Evolutionary conservation across 331 rosid species (phyloP).

Genomic region (Quercus lobata): DNA sequence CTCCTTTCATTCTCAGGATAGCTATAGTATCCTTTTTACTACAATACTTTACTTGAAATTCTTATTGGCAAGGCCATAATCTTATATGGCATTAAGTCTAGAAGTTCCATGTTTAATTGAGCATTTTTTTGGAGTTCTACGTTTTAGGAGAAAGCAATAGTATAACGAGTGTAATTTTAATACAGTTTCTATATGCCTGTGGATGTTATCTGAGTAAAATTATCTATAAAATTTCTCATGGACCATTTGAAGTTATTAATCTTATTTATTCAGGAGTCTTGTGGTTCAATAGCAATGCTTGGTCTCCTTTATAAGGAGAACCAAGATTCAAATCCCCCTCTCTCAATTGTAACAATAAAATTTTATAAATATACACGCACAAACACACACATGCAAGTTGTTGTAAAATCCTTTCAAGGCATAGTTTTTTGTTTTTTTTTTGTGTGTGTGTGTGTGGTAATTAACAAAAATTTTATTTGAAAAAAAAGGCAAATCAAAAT

Average conservation of each 20-base stretch:
- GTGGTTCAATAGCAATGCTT: too few species aligned
- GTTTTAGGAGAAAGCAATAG: neutral
- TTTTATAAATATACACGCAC: too few species aligned
- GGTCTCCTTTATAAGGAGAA: too few species aligned
- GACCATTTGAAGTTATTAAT: neutral
- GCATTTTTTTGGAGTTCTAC: neutral
- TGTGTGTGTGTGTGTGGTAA: too few species aligned
- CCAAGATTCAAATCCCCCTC: too few species aligned
- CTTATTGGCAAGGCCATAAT: neutral
- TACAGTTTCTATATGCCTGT: neutral
- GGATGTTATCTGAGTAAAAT: neutral
- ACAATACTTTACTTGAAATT: neutral
- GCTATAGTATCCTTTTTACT: neutral
- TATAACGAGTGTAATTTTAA: neutral
- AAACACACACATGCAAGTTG: too few species aligned
- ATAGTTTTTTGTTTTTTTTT: neutral
- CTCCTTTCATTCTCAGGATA: conserved; percentile 10
- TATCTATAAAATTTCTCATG: neutral
- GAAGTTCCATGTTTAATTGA: neutral
- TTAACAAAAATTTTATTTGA: too few species aligned
- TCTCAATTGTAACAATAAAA: too few species aligned
- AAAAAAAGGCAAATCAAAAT: too few species aligned
- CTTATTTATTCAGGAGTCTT: too few species aligned
- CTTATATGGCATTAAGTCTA: neutral
- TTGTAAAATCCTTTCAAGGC: neutral